A percentile compares a stretch with the other conserved stretches of the same genome.
These are phyloP conservation scores for Termitomyces eurrhizus DNA, from an alignment of 768 basidiomycete species.

Conservation along the genomic window DNA sequence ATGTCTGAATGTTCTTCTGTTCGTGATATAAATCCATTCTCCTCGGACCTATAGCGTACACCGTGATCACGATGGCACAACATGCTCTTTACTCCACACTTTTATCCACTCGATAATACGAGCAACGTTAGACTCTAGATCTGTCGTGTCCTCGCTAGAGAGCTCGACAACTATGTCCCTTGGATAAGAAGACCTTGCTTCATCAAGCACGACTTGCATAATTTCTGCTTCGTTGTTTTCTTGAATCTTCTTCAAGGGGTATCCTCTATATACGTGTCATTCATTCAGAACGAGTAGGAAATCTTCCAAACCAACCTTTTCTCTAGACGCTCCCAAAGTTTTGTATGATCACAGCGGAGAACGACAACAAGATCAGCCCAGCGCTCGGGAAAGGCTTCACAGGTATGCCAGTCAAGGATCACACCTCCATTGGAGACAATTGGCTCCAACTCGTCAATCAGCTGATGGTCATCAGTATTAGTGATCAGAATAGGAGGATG, in stretches of 20 bases:
- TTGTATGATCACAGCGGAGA: conserved; percentile 81
- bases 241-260: conserved; percentile 89
- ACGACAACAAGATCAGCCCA: conserved; percentile 91
- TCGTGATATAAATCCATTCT: not conserved
- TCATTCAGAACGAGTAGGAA: conserved; percentile 7
- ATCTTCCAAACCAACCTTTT: conserved; percentile 36
- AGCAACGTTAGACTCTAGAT: conserved; percentile 84
- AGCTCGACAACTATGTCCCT: conserved; percentile 84
- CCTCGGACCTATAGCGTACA: not conserved
- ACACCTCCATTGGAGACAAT: conserved; percentile 66
- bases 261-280: conserved; percentile 49
- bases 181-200: conserved; percentile 84
- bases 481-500: no score
- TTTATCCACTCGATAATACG: conserved; percentile 88
- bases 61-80: conserved; percentile 6
- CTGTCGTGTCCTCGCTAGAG: conserved; percentile 67
- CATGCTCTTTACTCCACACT: conserved; percentile 55
- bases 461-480: no score
- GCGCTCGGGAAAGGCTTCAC: conserved; percentile 66
- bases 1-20: no score
- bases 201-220: conserved; percentile 88
- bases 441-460: no score
- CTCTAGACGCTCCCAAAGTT: conserved; percentile 90
- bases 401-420: conserved; percentile 28
- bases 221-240: conserved; percentile 99